phyloP scores from a whole-genome alignment of 495 filamentous ascomycete species.

The Parathielavia hyrcaniae region DNA sequence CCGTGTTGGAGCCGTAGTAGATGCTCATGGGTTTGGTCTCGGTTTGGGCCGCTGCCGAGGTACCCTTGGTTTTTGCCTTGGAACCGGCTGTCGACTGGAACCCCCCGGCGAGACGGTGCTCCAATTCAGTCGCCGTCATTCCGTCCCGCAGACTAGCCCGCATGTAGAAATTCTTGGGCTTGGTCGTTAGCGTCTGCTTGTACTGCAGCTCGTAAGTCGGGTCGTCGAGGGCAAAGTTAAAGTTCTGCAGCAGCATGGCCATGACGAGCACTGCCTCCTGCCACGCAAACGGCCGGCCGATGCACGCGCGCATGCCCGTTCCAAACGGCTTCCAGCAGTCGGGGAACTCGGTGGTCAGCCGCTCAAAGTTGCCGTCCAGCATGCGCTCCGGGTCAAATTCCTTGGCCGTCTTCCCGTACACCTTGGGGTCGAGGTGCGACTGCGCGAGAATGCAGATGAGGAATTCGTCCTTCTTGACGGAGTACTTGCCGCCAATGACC shows the following conservation, averaged over 20 bases:
- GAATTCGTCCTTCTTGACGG: conserved; percentile 49
- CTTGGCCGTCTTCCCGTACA: conserved; percentile 49
- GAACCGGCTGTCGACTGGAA: conserved; percentile 8
- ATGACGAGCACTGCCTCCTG: conserved; percentile 52
- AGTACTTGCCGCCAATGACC: conserved; percentile 62
- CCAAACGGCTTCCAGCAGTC: conserved; percentile 57
- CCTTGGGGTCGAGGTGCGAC: conserved; percentile 42
- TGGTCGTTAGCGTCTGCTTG: conserved; percentile 69
- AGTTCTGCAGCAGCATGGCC: conserved; percentile 55
- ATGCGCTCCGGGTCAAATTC: conserved; percentile 60
- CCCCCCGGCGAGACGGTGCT: conserved; percentile 42
- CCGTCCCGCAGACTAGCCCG: conserved; percentile 55
- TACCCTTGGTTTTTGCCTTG: conserved; percentile 9
- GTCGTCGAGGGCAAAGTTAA: conserved; percentile 54
- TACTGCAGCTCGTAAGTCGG: conserved; percentile 57
- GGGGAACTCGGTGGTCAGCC: conserved; percentile 41
- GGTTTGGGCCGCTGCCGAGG: conserved; percentile 14
- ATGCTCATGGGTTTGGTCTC: conserved; percentile 49
- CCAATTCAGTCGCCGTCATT: conserved; percentile 52
- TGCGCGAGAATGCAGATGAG: conserved; percentile 52
- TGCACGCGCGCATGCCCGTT: conserved; percentile 48
- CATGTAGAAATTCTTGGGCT: conserved; percentile 69
- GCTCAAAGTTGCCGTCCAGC: conserved; percentile 56
- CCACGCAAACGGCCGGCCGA: conserved; percentile 58
- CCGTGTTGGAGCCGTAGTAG: conserved; percentile 68